Percentiles rank a stretch among this genome's conserved stretches.
These are phyloP conservation scores for Tuber magnatum DNA, from an alignment of 495 filamentous ascomycete species.

Conservation along the genomic window DNA sequence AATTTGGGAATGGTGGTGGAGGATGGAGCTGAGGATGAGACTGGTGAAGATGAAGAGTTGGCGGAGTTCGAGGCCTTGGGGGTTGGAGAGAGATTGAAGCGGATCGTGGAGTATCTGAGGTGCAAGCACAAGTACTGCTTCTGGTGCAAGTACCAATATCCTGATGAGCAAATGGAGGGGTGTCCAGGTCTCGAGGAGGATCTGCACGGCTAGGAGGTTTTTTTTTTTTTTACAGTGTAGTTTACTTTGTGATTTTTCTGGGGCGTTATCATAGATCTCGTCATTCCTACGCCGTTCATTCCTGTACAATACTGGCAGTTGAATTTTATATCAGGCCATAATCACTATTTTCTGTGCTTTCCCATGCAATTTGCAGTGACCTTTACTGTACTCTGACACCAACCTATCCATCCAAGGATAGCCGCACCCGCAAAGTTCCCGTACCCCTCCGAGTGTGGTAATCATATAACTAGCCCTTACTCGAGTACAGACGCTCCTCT, in stretches of 20 bases:
- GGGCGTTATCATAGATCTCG: neutral
- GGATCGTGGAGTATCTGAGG: conserved; percentile 61
- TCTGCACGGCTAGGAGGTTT: conserved; percentile 63
- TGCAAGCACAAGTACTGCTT: conserved; percentile 77
- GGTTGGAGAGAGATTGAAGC: conserved; percentile 55
- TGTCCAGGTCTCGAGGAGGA: conserved; percentile 89
- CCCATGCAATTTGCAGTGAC: neutral
- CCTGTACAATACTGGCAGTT: neutral
- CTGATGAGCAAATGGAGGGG: conserved; percentile 65
- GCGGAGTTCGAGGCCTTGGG: conserved; percentile 71
- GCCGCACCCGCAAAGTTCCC: too few relatives aligned
- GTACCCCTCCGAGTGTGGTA: too few relatives aligned
- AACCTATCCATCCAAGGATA: neutral
- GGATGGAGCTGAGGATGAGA: conserved; percentile 53
- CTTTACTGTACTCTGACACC: neutral
- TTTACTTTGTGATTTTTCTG: neutral
- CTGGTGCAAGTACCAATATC: conserved; percentile 86
- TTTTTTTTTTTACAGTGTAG: neutral
- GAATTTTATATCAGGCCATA: neutral
- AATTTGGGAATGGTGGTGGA: conserved; percentile 32
- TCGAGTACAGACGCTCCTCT: too few relatives aligned
- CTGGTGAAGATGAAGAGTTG: conserved; percentile 74
- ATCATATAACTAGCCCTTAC: too few relatives aligned
- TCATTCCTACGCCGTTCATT: neutral
- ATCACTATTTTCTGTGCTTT: neutral